A percentile compares a stretch with the other conserved stretches of the same genome.
Evolutionary conservation across 192 early-diverging fungal species (phyloP).

Genomic region (Backusella parvicylindrica): DNA sequence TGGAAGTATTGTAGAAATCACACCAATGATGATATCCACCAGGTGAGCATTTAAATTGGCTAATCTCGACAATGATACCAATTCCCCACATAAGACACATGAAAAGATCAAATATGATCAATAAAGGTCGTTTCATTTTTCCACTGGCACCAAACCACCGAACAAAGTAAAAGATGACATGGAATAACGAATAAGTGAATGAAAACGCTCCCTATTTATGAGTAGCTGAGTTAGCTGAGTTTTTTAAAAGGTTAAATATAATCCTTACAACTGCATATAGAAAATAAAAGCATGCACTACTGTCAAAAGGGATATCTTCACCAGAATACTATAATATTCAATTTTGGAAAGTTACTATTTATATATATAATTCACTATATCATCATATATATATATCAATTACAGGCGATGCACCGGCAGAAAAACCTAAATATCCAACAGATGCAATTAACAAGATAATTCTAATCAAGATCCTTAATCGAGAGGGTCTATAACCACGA

Average conservation of each 20-base stretch:
- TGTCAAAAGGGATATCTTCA: slow-evolving; percentile 20
- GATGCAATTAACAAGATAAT: slow-evolving; percentile 26
- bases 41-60: slow-evolving; percentile 18
- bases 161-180: slow-evolving; percentile 11
- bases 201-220: slow-evolving; percentile 17
- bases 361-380: neutral
- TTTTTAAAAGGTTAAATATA: neutral
- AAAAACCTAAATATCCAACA: slow-evolving; percentile 33
- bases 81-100: slow-evolving; percentile 36
- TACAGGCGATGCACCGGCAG: slow-evolving; percentile 37
- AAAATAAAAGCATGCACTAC: slow-evolving; percentile 29
- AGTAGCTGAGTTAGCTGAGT: neutral
- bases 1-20: slow-evolving; percentile 39
- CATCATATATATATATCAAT: slow-evolving; percentile 3
- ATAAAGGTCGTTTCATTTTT: slow-evolving; percentile 29
- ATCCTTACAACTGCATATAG: slow-evolving; percentile 30
- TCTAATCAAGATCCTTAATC: slow-evolving; percentile 19
- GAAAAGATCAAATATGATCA: slow-evolving; percentile 25
- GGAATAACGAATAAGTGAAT: slow-evolving; percentile 15
- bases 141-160: slow-evolving; percentile 15
- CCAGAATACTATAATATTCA: slow-evolving; percentile 17
- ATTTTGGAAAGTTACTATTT: neutral
- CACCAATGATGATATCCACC: slow-evolving; percentile 33
- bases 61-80: slow-evolving; percentile 26
- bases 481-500: slow-evolving; percentile 7